Percentiles rank a stretch among this genome's conserved stretches.
Evolutionary conservation across 129 eudicot genomes (phyloP).

Genomic region (Escallonia rubra): DNA sequence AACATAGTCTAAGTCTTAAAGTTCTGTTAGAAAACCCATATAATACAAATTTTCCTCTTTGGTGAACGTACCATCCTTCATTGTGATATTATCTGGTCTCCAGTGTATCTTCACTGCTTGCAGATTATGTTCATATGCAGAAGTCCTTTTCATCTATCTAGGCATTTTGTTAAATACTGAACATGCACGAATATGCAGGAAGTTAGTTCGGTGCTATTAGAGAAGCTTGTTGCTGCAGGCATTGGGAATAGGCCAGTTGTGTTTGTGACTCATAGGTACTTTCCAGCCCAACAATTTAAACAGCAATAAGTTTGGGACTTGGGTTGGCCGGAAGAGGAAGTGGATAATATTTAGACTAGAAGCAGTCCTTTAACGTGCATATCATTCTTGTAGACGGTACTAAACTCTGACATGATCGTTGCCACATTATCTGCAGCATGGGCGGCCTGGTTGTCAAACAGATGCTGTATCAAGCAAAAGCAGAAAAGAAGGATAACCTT

Average conservation of each 20-base stretch:
- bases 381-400: neutral
- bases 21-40: too few relatives aligned
- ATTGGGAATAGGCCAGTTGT: slow-evolving; percentile 94
- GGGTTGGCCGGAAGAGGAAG: too few relatives aligned
- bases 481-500: slow-evolving; percentile 53
- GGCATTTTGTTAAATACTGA: neutral
- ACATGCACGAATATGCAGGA: slow-evolving; percentile 47
- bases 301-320: too few relatives aligned
- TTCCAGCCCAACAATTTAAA: too few relatives aligned
- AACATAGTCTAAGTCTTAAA: too few relatives aligned
- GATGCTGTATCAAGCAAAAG: slow-evolving; percentile 84
- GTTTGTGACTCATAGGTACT: slow-evolving; percentile 90
- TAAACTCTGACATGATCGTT: neutral
- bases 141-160: neutral
- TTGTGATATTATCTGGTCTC: neutral
- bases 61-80: neutral
- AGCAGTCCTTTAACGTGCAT: neutral
- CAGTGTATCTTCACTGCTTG: neutral
- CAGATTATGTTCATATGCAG: neutral
- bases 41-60: neutral
- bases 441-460: slow-evolving; percentile 98
- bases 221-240: slow-evolving; percentile 88
- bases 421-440: slow-evolving; percentile 52
- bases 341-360: neutral
- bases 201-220: slow-evolving; percentile 87